phyloP scores from a whole-genome alignment of 2,329 filamentous ascomycete species.

The Exophiala oligosperma region DNA sequence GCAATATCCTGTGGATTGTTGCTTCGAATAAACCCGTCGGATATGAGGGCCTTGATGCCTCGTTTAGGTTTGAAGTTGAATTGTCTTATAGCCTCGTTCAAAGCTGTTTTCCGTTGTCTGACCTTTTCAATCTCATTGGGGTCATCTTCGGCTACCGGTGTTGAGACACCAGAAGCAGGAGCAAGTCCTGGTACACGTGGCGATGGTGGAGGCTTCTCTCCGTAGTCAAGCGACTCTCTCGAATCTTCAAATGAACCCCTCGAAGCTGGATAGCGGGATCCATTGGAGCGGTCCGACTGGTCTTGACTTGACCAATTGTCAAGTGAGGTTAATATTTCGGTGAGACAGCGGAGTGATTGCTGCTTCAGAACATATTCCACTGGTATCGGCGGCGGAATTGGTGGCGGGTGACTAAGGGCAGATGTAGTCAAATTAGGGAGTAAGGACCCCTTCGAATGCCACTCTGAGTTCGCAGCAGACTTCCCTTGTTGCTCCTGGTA shows the following conservation, averaged over 20 bases:
- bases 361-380: constrained; percentile 91
- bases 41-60: constrained; percentile 79
- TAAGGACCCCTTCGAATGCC: constrained; percentile 81
- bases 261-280: constrained; percentile 41
- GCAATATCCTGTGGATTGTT: constrained; percentile 80
- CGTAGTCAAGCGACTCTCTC: constrained; percentile 71
- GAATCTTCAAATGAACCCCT: constrained; percentile 59
- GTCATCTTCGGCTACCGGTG: constrained; percentile 78
- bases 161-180: constrained; percentile 61
- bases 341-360: constrained; percentile 80
- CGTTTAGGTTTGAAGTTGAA: constrained; percentile 99
- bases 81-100: constrained; percentile 82
- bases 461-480: constrained; percentile 64
- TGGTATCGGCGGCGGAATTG: constrained; percentile 59
- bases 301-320: constrained; percentile 86
- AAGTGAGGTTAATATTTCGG: constrained; percentile 84
- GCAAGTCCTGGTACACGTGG: constrained; percentile 59
- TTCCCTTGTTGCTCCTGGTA: constrained; percentile 78
- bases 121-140: constrained; percentile 91
- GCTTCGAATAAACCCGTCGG: constrained; percentile 83
- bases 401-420: constrained; percentile 61
- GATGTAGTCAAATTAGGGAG: constrained; percentile 83
- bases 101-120: constrained; percentile 88
- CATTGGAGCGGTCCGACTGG: constrained; percentile 49
- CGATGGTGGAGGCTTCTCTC: constrained; percentile 55